phyloP scores from a whole-genome alignment of 169 alveolate species.

The Eimeria maxima region DNA sequence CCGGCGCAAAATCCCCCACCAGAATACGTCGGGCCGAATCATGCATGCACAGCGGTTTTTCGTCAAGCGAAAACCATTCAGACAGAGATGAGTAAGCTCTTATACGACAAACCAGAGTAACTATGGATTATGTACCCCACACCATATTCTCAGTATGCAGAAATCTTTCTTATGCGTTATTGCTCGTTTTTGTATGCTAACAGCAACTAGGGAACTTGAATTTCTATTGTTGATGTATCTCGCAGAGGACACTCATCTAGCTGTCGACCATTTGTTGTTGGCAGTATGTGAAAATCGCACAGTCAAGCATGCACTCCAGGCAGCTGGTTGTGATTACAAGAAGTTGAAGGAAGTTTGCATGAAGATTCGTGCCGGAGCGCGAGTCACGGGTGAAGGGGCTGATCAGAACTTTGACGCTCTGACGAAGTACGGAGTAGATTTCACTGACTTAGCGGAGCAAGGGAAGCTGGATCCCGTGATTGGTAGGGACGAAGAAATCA shows the following conservation, averaged over 20 bases:
- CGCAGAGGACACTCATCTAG: slow-evolving; percentile 73
- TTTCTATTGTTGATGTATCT: neutral
- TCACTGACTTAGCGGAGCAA: slow-evolving; percentile 92
- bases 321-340: slow-evolving; percentile 53
- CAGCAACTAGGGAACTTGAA: neutral
- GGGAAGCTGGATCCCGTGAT: slow-evolving; percentile 94
- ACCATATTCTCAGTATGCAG: neutral
- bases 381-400: slow-evolving; percentile 40
- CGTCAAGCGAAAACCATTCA: slow-evolving; percentile 70
- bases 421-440: slow-evolving; percentile 90
- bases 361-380: slow-evolving; percentile 52
- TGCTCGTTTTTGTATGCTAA: neutral
- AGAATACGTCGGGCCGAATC: slow-evolving; percentile 63
- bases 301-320: slow-evolving; percentile 27
- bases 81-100: slow-evolving; percentile 42
- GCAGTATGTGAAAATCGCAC: slow-evolving; percentile 64
- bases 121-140: neutral
- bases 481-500: slow-evolving; percentile 93
- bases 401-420: slow-evolving; percentile 82
- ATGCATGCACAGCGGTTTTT: slow-evolving; percentile 60
- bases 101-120: neutral
- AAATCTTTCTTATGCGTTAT: neutral
- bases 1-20: slow-evolving; percentile 80
- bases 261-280: slow-evolving; percentile 72
- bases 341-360: slow-evolving; percentile 75